Evolutionary conservation across 2,329 filamentous ascomycete species (phyloP).

Genomic region (Orbilia oligospora): DNA sequence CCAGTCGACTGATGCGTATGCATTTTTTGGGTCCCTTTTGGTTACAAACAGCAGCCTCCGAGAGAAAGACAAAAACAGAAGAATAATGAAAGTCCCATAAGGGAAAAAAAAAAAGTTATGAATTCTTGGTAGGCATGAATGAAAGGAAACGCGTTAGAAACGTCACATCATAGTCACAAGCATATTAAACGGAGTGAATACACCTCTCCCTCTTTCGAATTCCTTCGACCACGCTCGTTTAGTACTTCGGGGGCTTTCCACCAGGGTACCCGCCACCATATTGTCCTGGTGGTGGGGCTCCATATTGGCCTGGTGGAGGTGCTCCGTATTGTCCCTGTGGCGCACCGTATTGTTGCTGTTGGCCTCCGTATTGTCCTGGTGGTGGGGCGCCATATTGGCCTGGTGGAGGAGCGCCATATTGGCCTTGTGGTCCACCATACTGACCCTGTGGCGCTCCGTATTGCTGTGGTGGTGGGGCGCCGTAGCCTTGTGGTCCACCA

Average conservation of each 20-base stretch:
- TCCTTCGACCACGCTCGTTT: background rate
- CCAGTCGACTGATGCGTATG: background rate
- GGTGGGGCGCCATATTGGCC: slow-evolving; percentile 65
- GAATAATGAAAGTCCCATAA: slow-evolving; percentile 12
- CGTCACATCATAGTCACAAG: slow-evolving; percentile 1
- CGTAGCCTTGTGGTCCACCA: slow-evolving; percentile 63
- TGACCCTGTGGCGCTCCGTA: slow-evolving; percentile 65
- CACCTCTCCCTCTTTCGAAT: background rate
- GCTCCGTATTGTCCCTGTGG: slow-evolving; percentile 64
- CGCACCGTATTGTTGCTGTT: slow-evolving; percentile 61
- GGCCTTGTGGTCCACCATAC: slow-evolving; percentile 64
- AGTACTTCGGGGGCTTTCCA: slow-evolving; percentile 34
- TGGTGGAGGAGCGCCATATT: slow-evolving; percentile 61
- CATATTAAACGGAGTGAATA: slow-evolving; percentile 18
- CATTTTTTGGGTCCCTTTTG: background rate
- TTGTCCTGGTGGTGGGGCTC: slow-evolving; percentile 61
- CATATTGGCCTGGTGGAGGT: slow-evolving; percentile 58
- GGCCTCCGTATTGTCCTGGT: slow-evolving; percentile 63
- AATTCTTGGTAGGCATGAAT: background rate
- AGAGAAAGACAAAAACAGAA: background rate
- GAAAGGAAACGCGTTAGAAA: background rate
- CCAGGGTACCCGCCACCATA: slow-evolving; percentile 60
- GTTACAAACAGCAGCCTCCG: slow-evolving; percentile 5
- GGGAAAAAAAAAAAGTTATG: slow-evolving; percentile 1
- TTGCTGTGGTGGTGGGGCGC: slow-evolving; percentile 54